Evolutionary conservation across 2,329 filamentous ascomycete genomes (phyloP).

Genomic region (Pezicula carpinea): DNA sequence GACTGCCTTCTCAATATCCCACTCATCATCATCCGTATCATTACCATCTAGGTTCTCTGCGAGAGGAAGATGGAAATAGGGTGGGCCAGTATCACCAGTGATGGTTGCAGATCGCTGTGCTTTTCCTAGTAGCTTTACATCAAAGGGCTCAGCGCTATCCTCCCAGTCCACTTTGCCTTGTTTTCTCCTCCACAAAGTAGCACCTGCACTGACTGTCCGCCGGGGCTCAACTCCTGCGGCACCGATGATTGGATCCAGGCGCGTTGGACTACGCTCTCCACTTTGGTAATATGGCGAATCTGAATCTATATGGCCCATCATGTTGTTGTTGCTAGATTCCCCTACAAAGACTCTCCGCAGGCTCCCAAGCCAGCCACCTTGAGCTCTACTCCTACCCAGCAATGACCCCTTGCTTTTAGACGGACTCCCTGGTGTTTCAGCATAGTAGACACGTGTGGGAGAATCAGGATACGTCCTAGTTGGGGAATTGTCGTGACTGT

Average conservation of each 20-base stretch:
- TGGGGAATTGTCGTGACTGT: constrained; percentile 13
- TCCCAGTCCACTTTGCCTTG: constrained; percentile 49
- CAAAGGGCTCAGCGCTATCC: constrained; percentile 24
- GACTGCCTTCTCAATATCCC: constrained; percentile 72
- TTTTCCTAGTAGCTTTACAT: constrained; percentile 10
- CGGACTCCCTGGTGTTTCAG: constrained; percentile 39
- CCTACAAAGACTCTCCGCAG: constrained; percentile 38
- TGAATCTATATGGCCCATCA: not conserved
- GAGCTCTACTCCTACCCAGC: constrained; percentile 8
- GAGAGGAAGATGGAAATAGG: not conserved
- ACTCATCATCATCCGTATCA: constrained; percentile 44
- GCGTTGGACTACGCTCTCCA: constrained; percentile 20
- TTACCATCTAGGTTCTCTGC: constrained; percentile 18
- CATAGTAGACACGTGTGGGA: constrained; percentile 21
- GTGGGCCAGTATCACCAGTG: constrained; percentile 7
- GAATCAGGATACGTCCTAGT: constrained; percentile 9
- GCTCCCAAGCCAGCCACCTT: constrained; percentile 57
- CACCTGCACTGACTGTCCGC: constrained; percentile 42
- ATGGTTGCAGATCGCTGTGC: constrained; percentile 10
- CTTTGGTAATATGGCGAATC: not conserved
- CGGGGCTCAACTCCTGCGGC: constrained; percentile 27
- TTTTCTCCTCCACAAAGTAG: constrained; percentile 41
- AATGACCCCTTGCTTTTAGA: constrained; percentile 45
- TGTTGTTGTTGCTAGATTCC: constrained; percentile 1
- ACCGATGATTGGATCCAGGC: constrained; percentile 11